These are phyloP conservation scores for Stagonosporopsis cucurbitacearum DNA, from an alignment of 2,329 filamentous ascomycete species.

Conservation along the genomic window DNA sequence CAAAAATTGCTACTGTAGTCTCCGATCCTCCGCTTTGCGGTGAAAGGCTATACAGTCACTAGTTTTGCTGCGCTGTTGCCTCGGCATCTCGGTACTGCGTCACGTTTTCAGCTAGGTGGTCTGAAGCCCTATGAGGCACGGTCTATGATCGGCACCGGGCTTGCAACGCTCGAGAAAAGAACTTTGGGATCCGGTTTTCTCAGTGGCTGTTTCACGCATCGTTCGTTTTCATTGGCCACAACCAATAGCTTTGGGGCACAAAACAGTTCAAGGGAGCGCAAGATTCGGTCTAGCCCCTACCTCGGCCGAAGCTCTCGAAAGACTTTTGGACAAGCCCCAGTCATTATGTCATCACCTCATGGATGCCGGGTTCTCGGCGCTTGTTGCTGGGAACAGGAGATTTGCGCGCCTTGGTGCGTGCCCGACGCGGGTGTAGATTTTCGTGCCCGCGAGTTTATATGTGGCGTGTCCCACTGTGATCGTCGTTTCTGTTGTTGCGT, in stretches of 20 bases:
- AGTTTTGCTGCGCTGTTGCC: slow-evolving; percentile 5
- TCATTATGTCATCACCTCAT: slow-evolving; percentile 16
- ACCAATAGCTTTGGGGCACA: background rate
- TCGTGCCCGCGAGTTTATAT: slow-evolving; percentile 15
- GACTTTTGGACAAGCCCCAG: slow-evolving; percentile 12
- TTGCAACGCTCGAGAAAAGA: slow-evolving; percentile 6
- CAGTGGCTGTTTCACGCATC: slow-evolving; percentile 3
- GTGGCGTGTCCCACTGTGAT: slow-evolving; percentile 18
- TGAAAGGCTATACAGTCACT: slow-evolving; percentile 5
- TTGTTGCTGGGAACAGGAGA: slow-evolving; percentile 15
- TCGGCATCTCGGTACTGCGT: slow-evolving; percentile 12
- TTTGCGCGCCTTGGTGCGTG: slow-evolving; percentile 4
- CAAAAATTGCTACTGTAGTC: background rate
- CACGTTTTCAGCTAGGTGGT: slow-evolving; percentile 3
- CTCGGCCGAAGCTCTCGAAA: slow-evolving; percentile 18
- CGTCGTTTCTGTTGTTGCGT: slow-evolving; percentile 5
- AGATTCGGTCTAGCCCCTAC: slow-evolving; percentile 3
- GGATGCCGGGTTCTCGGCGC: slow-evolving; percentile 3
- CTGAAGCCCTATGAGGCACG: slow-evolving; percentile 8
- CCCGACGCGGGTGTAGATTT: slow-evolving; percentile 2
- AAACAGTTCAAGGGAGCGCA: background rate
- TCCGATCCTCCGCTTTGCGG: slow-evolving; percentile 8
- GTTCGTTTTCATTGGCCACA: slow-evolving; percentile 3
- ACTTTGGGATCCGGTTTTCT: slow-evolving; percentile 10
- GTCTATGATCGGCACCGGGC: slow-evolving; percentile 10